Conservation (phyloP, 1,284 basidiomycete species). For the Cryptococcus maquisensis region DNA sequence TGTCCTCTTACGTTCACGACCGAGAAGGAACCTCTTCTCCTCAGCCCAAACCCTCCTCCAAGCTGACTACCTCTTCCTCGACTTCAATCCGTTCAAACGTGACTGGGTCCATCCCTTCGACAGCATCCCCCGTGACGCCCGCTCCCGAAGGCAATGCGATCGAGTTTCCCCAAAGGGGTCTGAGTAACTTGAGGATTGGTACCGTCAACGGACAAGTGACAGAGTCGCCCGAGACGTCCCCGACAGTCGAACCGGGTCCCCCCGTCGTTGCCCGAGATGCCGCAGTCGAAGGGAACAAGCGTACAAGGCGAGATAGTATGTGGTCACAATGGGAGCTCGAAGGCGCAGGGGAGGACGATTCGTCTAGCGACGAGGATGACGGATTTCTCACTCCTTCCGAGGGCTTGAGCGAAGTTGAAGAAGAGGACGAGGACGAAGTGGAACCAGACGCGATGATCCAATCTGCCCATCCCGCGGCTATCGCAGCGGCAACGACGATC, state of each 20-base stretch:
- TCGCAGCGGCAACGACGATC: neutral
- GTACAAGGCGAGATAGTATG: conserved; percentile 25
- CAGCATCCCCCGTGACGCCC: conserved; percentile 2
- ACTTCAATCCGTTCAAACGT: conserved; percentile 22
- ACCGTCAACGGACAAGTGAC: neutral
- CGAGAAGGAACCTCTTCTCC: conserved; percentile 10
- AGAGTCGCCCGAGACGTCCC: conserved; percentile 17
- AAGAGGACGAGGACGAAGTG: conserved; percentile 39
- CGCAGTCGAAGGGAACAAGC: neutral
- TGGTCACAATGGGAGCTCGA: conserved; percentile 46
- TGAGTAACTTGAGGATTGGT: conserved; percentile 3
- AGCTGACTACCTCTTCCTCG: conserved; percentile 24
- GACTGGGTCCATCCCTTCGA: neutral
- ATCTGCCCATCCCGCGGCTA: neutral
- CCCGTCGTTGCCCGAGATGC: neutral
- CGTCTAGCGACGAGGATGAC: conserved; percentile 18
- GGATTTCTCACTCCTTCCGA: conserved; percentile 46
- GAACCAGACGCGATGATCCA: neutral
- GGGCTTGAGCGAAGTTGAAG: conserved; percentile 48
- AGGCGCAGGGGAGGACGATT: conserved; percentile 19
- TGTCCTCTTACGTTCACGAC: conserved; percentile 19
- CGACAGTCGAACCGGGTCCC: conserved; percentile 6
- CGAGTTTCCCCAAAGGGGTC: neutral
- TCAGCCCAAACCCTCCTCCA: conserved; percentile 8
- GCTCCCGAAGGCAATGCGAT: neutral